Conservation (phyloP, 305 asterid species). For the Fraxinus ornus region DNA sequence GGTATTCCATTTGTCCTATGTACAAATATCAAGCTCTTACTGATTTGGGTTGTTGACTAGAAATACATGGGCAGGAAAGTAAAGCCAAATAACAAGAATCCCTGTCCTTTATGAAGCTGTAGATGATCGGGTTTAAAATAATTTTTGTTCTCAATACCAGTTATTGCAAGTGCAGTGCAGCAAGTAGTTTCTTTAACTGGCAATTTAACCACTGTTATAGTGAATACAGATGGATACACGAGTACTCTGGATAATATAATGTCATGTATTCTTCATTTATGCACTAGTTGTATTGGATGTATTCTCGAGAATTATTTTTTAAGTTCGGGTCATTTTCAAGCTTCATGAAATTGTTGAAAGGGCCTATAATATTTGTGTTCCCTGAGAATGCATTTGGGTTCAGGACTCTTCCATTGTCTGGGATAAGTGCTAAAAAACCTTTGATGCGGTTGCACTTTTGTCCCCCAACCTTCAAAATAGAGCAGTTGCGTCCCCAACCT, state of each 20-base stretch:
- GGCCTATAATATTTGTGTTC: background rate
- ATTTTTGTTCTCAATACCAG: background rate
- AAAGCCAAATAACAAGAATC: background rate
- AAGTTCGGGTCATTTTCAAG: background rate
- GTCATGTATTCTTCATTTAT: constrained; percentile 10
- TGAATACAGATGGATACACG: background rate
- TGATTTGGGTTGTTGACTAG: background rate
- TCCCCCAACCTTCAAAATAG: background rate
- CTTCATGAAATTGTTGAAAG: constrained; percentile 16
- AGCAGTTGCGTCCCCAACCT: background rate
- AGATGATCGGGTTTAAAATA: background rate
- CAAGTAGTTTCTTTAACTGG: background rate
- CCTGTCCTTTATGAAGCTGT: background rate
- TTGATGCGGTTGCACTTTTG: background rate
- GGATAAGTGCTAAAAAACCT: background rate
- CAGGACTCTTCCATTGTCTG: background rate
- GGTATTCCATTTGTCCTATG: background rate
- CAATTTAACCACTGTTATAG: background rate
- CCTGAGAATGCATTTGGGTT: background rate
- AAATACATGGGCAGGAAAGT: background rate
- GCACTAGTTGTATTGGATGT: background rate
- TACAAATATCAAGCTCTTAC: background rate
- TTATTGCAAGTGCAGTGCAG: background rate
- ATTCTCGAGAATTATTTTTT: background rate
- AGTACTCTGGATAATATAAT: background rate